phyloP scores from a whole-genome alignment of 1,284 basidiomycete species.

The Laetiporus sulphureus region DNA sequence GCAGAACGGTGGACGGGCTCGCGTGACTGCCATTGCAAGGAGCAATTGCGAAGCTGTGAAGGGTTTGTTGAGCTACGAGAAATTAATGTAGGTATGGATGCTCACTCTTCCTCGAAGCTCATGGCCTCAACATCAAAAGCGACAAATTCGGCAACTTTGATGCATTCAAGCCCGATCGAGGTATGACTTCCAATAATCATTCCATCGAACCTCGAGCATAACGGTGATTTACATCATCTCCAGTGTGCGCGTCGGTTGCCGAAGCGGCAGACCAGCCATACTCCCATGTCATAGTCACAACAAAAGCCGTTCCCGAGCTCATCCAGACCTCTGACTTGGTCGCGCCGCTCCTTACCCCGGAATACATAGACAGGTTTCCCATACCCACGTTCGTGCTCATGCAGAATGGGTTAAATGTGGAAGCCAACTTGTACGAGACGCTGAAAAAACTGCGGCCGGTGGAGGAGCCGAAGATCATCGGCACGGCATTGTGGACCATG shows the following conservation, averaged over 20 bases:
- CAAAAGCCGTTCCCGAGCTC: slow-evolving; percentile 70
- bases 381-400: slow-evolving; percentile 63
- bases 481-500: slow-evolving; percentile 46
- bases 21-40: slow-evolving; percentile 71
- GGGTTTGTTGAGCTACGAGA: slow-evolving; percentile 26
- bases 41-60: slow-evolving; percentile 62
- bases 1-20: slow-evolving; percentile 50
- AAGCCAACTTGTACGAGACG: slow-evolving; percentile 55
- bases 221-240: slow-evolving; percentile 3
- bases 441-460: slow-evolving; percentile 32
- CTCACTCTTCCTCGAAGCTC: slow-evolving; percentile 25
- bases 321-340: slow-evolving; percentile 32
- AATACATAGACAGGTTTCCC: slow-evolving; percentile 37
- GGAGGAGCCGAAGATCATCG: slow-evolving; percentile 44
- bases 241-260: too few species aligned
- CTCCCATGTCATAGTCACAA: slow-evolving; percentile 28
- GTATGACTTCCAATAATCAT: slow-evolving; percentile 28
- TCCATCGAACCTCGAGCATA: background rate
- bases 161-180: slow-evolving; percentile 57
- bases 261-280: slow-evolving; percentile 2
- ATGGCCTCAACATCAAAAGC: slow-evolving; percentile 53
- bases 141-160: slow-evolving; percentile 51
- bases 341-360: slow-evolving; percentile 35
- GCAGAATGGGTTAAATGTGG: slow-evolving; percentile 75
- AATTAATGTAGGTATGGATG: background rate